Base-by-base conservation (phyloP, 148 eudicot species). In the Polygonum aviculare region DNA sequence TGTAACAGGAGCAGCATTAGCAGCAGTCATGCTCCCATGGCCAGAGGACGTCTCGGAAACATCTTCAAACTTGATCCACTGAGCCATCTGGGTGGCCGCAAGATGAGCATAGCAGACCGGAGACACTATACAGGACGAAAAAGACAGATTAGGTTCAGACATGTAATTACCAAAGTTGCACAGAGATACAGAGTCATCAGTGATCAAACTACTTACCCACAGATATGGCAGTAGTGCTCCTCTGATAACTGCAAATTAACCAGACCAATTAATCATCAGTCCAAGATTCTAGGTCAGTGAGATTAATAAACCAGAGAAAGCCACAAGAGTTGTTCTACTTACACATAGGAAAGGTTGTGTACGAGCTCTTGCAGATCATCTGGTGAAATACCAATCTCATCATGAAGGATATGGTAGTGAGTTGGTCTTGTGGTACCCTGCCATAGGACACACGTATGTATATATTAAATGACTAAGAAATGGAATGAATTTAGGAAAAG, bases 71-170 rank as follows among this genome's bases (percentile, higher is more conserved):
- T 94, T 94, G 92, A 94, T 86, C 74, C 85, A 94, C 72, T 83
- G 86, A 1, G 86, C 88, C 75, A 94, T 55, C 80, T 94, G 98
- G 22, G 96, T 85, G 0, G 98, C 98, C 0, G 98, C 98, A 74
- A 94, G 77, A 78, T 94, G 98, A 3, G 97, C 98, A 35, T 92
- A 92, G 78, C 96, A 92, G 4, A 94, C 84, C 0, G 98, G 98
- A 2, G 98, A 89, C 63, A 94, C 98, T 92, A 89, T 81, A 79
- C 2, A 15, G 4, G 2, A 48, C 44, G 45, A 7, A 10, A 36
- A 8, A 18, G 15, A 33, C 36, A 12, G 14, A 4, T 14, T 4
- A 6, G n/a, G 36, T 4, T 16, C 41, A 35, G 12, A 65, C 1
- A 12, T 26, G 5, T 14, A 63, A 11, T 35, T 33, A 7, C 7